phyloP scores from a whole-genome alignment of 2,329 filamentous ascomycete genomes.

The Fusarium begoniae region DNA sequence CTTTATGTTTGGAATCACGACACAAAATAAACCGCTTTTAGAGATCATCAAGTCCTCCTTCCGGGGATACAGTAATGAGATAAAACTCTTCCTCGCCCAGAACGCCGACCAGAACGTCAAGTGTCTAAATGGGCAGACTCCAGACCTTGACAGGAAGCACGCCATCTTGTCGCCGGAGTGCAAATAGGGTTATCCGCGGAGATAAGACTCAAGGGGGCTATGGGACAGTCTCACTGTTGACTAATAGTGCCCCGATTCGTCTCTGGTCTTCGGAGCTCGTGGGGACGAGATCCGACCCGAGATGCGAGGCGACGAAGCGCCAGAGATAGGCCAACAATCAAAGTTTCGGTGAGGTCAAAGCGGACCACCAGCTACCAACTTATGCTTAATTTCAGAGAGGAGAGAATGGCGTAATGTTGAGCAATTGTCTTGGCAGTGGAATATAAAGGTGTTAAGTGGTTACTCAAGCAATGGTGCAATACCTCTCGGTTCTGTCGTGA shows the following conservation, averaged over 20 bases:
- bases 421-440: not conserved
- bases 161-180: not conserved
- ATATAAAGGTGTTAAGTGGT: not conserved
- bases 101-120: not conserved
- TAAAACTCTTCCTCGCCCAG: not conserved
- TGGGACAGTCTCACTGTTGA: rapidly evolving
- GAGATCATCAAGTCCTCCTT: too few species aligned
- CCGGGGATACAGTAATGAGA: too few species aligned
- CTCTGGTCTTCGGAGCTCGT: not conserved
- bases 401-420: not conserved
- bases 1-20: too few species aligned
- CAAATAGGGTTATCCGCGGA: not conserved
- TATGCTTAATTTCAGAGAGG: not conserved
- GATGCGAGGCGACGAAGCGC: not conserved
- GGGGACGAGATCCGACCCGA: not conserved
- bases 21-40: not conserved
- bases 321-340: not conserved
- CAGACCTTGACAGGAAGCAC: not conserved
- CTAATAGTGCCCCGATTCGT: too few species aligned
- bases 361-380: too few species aligned
- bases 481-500: not conserved
- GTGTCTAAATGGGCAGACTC: not conserved
- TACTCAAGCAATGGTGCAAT: not conserved
- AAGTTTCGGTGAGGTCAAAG: not conserved
- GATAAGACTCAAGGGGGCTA: not conserved